phyloP scores from a whole-genome alignment of 1,139 yeast genomes.

The Meyerozyma elateridarum region DNA sequence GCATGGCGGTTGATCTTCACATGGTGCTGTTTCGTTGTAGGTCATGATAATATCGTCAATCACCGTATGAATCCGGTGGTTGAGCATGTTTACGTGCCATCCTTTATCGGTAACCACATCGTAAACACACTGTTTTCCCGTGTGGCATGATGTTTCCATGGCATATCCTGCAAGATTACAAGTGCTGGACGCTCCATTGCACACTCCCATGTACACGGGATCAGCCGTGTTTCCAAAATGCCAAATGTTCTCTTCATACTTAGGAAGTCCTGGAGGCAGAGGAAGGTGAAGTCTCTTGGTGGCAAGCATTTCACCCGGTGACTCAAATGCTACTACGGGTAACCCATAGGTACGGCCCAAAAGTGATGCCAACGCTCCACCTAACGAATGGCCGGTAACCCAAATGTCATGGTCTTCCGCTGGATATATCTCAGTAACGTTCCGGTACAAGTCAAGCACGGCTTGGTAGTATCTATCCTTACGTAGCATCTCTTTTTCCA shows the following conservation, averaged over 20 bases:
- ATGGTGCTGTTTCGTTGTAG: constrained; percentile 75
- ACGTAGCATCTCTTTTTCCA: constrained; percentile 69
- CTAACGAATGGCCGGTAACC: constrained; percentile 94
- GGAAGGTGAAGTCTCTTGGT: constrained; percentile 84
- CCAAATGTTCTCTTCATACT: constrained; percentile 79
- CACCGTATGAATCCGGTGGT: constrained; percentile 88
- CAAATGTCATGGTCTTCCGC: constrained; percentile 70
- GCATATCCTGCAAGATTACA: constrained; percentile 96
- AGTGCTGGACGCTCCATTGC: constrained; percentile 89
- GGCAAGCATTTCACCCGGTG: constrained; percentile 90
- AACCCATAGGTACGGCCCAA: constrained; percentile 86
- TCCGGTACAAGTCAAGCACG: constrained; percentile 68
- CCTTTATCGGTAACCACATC: constrained; percentile 88
- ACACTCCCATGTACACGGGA: constrained; percentile 94
- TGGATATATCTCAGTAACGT: constrained; percentile 57
- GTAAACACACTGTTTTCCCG: constrained; percentile 84
- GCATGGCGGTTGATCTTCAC: constrained; percentile 73
- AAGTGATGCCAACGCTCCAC: constrained; percentile 81
- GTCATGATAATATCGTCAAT: constrained; percentile 72
- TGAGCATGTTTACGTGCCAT: constrained; percentile 84
- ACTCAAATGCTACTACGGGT: constrained; percentile 87
- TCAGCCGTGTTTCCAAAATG: constrained; percentile 97
- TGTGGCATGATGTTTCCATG: constrained; percentile 94
- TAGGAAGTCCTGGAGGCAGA: constrained; percentile 85
- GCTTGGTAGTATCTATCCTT: constrained; percentile 84